Evolutionary conservation across 73 alveolate species (phyloP).

Genomic region (Uronychia binucleata): DNA sequence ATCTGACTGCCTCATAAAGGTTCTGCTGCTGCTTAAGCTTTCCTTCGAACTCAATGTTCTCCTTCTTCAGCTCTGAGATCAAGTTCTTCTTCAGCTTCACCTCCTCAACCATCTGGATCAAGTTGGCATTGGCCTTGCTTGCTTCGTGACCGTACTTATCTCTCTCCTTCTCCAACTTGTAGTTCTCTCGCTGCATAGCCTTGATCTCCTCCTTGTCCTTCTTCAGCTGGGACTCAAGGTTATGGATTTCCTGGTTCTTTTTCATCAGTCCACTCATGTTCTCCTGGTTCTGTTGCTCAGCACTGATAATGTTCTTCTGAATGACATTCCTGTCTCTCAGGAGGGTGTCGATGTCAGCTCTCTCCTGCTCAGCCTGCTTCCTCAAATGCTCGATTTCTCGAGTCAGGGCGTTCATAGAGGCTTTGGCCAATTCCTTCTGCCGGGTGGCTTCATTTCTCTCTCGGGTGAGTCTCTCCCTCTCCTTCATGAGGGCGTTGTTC

Average conservation of each 20-base stretch:
- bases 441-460: slow-evolving; percentile 58
- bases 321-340: slow-evolving; percentile 82
- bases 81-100: slow-evolving; percentile 88
- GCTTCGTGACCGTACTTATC: slow-evolving; percentile 92
- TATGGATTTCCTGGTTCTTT: slow-evolving; percentile 57
- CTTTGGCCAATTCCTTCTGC: slow-evolving; percentile 74
- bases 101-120: slow-evolving; percentile 86
- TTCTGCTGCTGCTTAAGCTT: slow-evolving; percentile 95
- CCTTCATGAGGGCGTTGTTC: slow-evolving; percentile 51
- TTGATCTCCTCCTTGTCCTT: slow-evolving; percentile 66
- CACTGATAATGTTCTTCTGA: slow-evolving; percentile 64
- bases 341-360: slow-evolving; percentile 72
- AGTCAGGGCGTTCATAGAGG: slow-evolving; percentile 69
- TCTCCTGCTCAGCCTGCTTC: slow-evolving; percentile 78
- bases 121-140: slow-evolving; percentile 87
- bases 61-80: slow-evolving; percentile 92
- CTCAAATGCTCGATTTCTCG: slow-evolving; percentile 77
- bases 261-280: slow-evolving; percentile 55
- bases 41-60: slow-evolving; percentile 92
- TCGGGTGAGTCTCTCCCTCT: slow-evolving; percentile 46
- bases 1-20: slow-evolving; percentile 98
- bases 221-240: slow-evolving; percentile 58
- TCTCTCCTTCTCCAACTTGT: slow-evolving; percentile 74
- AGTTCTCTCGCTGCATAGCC: slow-evolving; percentile 49
- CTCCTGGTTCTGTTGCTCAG: slow-evolving; percentile 67